Evolutionary conservation across 2,329 filamentous ascomycete genomes (phyloP).

Genomic region (Aspergillus ibericus): DNA sequence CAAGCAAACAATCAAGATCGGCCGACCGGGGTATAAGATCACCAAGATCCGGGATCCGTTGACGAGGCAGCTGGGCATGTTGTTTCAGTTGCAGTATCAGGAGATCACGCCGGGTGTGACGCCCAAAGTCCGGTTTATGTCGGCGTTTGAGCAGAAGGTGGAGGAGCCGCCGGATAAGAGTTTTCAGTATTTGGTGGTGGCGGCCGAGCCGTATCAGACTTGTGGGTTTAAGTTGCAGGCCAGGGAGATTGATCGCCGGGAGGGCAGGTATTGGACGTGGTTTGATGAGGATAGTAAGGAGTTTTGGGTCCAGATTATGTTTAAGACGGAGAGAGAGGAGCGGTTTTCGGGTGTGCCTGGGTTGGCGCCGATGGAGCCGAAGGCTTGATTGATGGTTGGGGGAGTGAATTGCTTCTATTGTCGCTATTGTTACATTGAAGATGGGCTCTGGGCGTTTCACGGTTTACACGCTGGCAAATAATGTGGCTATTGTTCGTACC

Average conservation of each 20-base stretch:
- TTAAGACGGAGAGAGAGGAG: slow-evolving; percentile 97
- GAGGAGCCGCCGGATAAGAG: slow-evolving; percentile 89
- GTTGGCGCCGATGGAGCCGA: slow-evolving; percentile 52
- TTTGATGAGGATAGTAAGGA: slow-evolving; percentile 95
- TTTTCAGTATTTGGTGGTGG: slow-evolving; percentile 92
- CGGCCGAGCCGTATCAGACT: slow-evolving; percentile 97
- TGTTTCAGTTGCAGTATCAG: slow-evolving; percentile 97
- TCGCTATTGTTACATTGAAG: not conserved
- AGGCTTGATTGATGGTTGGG: slow-evolving; percentile 25
- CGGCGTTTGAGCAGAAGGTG: slow-evolving; percentile 91
- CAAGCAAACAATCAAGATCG: slow-evolving; percentile 89
- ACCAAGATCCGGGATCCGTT: slow-evolving; percentile 90
- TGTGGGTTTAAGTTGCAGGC: slow-evolving; percentile 95
- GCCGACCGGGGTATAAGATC: slow-evolving; percentile 94
- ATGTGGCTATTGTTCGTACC: not conserved
- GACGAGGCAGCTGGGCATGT: slow-evolving; percentile 80
- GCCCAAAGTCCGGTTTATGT: slow-evolving; percentile 94
- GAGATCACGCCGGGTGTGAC: slow-evolving; percentile 75
- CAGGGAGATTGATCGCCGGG: slow-evolving; percentile 83
- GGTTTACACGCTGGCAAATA: slow-evolving; percentile 3
- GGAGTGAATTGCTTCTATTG: not conserved
- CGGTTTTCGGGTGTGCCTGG: slow-evolving; percentile 70
- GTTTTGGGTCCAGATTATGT: slow-evolving; percentile 97
- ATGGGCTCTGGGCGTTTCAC: slow-evolving; percentile 1
- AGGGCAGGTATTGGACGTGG: slow-evolving; percentile 88